Percentiles rank a stretch among this genome's conserved stretches.
Conservation (phyloP, 805 yeast genomes). For the Lachancea sp. region DNA sequence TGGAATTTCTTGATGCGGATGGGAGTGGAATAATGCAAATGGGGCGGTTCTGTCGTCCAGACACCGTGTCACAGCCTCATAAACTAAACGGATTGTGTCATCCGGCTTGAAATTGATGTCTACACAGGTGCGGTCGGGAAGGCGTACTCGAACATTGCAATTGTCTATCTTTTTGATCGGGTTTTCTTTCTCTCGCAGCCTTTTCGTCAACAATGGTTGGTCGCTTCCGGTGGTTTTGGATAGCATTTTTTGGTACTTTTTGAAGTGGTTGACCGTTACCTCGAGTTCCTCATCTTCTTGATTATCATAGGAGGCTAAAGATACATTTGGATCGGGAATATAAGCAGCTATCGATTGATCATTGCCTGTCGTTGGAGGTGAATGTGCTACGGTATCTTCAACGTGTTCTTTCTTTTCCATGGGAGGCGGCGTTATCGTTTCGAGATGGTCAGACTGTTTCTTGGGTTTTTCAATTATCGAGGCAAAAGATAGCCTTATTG, state of each 20-base stretch:
- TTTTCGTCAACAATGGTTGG: constrained; percentile 39
- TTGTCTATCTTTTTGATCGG: constrained; percentile 24
- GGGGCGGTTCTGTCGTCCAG: constrained; percentile 25
- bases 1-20: constrained; percentile 39
- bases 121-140: constrained; percentile 51
- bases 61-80: constrained; percentile 25
- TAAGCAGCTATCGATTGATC: constrained; percentile 11
- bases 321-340: constrained; percentile 16
- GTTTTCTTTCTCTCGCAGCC: constrained; percentile 33
- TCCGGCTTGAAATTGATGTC: constrained; percentile 44
- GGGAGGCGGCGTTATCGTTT: not conserved
- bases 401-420: not conserved
- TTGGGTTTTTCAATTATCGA: not conserved
- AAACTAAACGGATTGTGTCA: constrained; percentile 35
- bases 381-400: not conserved
- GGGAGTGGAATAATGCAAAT: constrained; percentile 41
- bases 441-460: not conserved
- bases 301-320: constrained; percentile 18
- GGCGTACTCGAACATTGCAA: constrained; percentile 44
- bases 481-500: constrained; percentile 1
- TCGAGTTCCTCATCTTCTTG: constrained; percentile 36
- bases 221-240: constrained; percentile 36
- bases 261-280: constrained; percentile 47
- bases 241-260: constrained; percentile 45
- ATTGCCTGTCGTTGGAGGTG: not conserved